phyloP scores from a whole-genome alignment of 2,329 filamentous ascomycete genomes.

The Paracamarosporium sp. region DNA sequence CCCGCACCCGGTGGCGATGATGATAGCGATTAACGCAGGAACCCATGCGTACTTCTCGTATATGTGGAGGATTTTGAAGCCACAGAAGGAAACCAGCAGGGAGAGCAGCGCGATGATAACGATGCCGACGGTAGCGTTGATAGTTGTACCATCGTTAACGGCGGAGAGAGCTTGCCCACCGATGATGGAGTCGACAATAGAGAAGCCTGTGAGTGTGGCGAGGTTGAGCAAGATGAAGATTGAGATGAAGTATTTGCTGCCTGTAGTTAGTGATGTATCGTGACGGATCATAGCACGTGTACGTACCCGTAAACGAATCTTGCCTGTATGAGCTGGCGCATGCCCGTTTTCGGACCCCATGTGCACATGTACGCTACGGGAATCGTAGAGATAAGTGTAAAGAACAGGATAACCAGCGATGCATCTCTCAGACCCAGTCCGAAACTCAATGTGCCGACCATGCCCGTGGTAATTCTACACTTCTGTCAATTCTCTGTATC shows the following conservation, averaged over 20 bases:
- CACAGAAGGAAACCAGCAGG: slow-evolving; percentile 68
- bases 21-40: slow-evolving; percentile 61
- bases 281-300: background rate
- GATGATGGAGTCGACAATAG: slow-evolving; percentile 66
- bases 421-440: slow-evolving; percentile 64
- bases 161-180: slow-evolving; percentile 59
- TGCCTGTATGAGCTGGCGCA: slow-evolving; percentile 71
- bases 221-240: slow-evolving; percentile 69
- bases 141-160: slow-evolving; percentile 39
- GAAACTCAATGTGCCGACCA: slow-evolving; percentile 64
- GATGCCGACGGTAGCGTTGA: slow-evolving; percentile 65
- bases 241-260: slow-evolving; percentile 59
- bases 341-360: slow-evolving; percentile 66
- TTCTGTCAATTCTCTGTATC: background rate
- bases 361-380: slow-evolving; percentile 65
- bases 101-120: slow-evolving; percentile 65
- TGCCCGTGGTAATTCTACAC: slow-evolving; percentile 65
- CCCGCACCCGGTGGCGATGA: slow-evolving; percentile 63
- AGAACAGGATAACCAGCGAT: slow-evolving; percentile 68
- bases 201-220: slow-evolving; percentile 69
- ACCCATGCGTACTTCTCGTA: slow-evolving; percentile 67
- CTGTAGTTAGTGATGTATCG: background rate
- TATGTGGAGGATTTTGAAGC: slow-evolving; percentile 61
- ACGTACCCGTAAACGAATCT: slow-evolving; percentile 66
- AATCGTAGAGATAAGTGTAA: slow-evolving; percentile 62